These are phyloP conservation scores for Talaromyces ruber DNA, from an alignment of 495 filamentous ascomycete species.

Conservation along the genomic window DNA sequence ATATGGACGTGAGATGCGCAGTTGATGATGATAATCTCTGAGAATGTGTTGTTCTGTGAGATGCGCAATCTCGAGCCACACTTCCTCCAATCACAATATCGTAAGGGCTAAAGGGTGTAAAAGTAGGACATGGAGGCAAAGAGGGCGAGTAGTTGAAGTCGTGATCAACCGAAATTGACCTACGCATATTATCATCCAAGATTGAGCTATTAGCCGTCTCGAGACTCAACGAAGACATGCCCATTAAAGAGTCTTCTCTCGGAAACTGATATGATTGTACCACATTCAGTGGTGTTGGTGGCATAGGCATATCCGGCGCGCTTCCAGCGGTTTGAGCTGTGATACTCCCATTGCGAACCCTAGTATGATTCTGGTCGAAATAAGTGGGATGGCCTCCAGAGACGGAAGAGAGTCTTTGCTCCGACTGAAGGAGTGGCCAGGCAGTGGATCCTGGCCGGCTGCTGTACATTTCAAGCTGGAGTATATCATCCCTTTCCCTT, in stretches of 20 bases:
- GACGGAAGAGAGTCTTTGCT: slow-evolving; percentile 11
- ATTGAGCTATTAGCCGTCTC: slow-evolving; percentile 43
- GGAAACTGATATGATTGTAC: slow-evolving; percentile 27
- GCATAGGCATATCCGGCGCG: slow-evolving; percentile 33
- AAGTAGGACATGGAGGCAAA: slow-evolving; percentile 30
- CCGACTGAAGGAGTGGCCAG: slow-evolving; percentile 19
- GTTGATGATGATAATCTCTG: slow-evolving; percentile 6
- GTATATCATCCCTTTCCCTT: slow-evolving; percentile 19
- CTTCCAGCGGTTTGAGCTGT: slow-evolving; percentile 31
- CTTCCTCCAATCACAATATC: slow-evolving; percentile 29
- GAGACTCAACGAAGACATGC: slow-evolving; percentile 35
- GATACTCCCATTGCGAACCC: slow-evolving; percentile 30
- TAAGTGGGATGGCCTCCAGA: slow-evolving; percentile 13
- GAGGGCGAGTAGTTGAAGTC: slow-evolving; percentile 22
- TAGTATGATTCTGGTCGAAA: slow-evolving; percentile 17
- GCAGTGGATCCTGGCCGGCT: slow-evolving; percentile 26
- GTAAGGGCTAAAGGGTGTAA: slow-evolving; percentile 33
- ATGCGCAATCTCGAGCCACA: slow-evolving; percentile 1
- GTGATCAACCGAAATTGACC: slow-evolving; percentile 18
- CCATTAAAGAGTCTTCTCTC: slow-evolving; percentile 29
- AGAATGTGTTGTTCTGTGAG: slow-evolving; percentile 2
- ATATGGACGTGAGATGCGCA: slow-evolving; percentile 1
- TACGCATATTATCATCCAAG: slow-evolving; percentile 28
- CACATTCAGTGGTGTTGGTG: slow-evolving; percentile 29
- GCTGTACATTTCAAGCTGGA: slow-evolving; percentile 4